Conservation (phyloP, 257 asterid species). For the Rubia yunnanensis region DNA sequence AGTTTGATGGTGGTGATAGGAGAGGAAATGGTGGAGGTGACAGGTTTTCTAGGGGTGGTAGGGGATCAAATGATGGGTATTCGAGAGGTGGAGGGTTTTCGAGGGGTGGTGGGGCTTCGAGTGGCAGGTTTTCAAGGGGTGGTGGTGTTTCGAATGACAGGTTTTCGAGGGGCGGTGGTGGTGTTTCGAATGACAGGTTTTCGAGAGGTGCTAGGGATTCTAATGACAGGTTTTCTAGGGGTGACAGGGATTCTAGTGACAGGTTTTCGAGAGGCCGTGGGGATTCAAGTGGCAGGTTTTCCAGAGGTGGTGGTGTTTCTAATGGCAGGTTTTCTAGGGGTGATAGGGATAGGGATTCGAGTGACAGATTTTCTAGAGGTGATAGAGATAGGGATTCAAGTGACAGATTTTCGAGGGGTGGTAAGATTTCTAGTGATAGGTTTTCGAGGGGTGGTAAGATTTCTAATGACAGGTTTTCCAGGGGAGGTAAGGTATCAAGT, state of each 20-base stretch:
- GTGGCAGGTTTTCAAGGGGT: constrained; percentile 16
- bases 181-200: constrained; percentile 3
- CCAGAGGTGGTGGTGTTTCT: background rate
- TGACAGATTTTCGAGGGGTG: background rate
- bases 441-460: constrained; percentile 21
- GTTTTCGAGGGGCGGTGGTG: constrained; percentile 2
- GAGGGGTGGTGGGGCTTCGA: constrained; percentile 18
- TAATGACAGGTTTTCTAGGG: background rate
- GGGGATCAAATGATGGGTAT: background rate
- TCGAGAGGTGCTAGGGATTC: background rate
- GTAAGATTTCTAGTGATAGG: background rate
- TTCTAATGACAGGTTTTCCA: background rate
- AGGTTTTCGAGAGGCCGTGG: background rate
- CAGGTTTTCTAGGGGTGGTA: constrained; percentile 23
- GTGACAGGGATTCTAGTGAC: background rate
- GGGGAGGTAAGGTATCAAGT: constrained; percentile 1
- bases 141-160: constrained; percentile 2
- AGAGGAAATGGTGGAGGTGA: constrained; percentile 26
- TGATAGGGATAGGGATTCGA: constrained; percentile 6
- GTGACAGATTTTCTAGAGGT: background rate
- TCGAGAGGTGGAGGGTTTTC: background rate
- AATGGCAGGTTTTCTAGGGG: background rate
- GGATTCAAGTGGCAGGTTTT: background rate
- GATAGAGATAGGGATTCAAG: constrained; percentile 7
- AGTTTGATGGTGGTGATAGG: constrained; percentile 11